A percentile compares a stretch with the other conserved stretches of the same genome.
Evolutionary conservation across 805 yeast genomes (phyloP).

Genomic region (Jamesozyma gamospora): DNA sequence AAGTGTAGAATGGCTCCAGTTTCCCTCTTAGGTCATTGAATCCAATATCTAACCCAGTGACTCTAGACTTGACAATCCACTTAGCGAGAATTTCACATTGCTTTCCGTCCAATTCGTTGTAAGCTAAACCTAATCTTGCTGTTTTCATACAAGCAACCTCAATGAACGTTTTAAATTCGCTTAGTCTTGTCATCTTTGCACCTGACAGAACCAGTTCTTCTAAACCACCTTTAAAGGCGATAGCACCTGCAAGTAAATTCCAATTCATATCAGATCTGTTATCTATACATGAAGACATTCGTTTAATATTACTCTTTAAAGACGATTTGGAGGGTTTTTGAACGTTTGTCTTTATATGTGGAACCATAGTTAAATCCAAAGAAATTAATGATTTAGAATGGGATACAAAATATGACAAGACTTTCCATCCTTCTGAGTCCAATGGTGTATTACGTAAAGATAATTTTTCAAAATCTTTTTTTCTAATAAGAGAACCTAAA

Average conservation of each 20-base stretch:
- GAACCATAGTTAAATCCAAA: slow-evolving; percentile 51
- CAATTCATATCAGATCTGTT: slow-evolving; percentile 71
- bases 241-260: slow-evolving; percentile 66
- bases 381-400: slow-evolving; percentile 48
- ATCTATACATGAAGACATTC: slow-evolving; percentile 32
- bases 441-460: slow-evolving; percentile 73
- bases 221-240: slow-evolving; percentile 65
- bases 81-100: slow-evolving; percentile 51
- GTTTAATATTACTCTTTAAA: slow-evolving; percentile 17
- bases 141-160: slow-evolving; percentile 50
- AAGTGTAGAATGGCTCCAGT: slow-evolving; percentile 20
- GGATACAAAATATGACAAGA: slow-evolving; percentile 67
- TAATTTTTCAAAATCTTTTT: slow-evolving; percentile 54
- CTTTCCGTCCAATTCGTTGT: slow-evolving; percentile 49
- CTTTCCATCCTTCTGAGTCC: slow-evolving; percentile 68
- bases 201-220: slow-evolving; percentile 78
- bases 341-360: slow-evolving; percentile 30
- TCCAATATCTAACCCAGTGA: slow-evolving; percentile 72
- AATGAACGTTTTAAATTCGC: slow-evolving; percentile 51
- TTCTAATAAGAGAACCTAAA: slow-evolving; percentile 56
- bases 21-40: slow-evolving; percentile 55
- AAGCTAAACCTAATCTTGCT: slow-evolving; percentile 66
- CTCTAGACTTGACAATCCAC: slow-evolving; percentile 41
- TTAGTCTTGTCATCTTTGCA: slow-evolving; percentile 46
- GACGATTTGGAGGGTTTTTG: slow-evolving; percentile 32